Base-by-base conservation (phyloP, 2,329 filamentous ascomycete genomes). In the Colletotrichum magnum region DNA sequence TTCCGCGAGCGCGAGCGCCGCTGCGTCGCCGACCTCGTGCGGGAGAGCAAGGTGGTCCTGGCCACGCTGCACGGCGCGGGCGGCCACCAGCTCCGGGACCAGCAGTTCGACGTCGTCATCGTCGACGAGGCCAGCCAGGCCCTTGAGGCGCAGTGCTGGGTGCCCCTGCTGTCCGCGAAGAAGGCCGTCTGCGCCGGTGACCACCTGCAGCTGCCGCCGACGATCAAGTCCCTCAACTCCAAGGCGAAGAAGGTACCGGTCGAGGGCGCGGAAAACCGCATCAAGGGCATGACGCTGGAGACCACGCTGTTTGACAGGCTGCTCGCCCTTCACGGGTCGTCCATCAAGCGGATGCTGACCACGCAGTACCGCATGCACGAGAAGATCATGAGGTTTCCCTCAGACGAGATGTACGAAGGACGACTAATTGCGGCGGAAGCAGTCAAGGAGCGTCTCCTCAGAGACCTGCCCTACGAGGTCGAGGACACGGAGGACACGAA, bases 341-440 rank as follows among this genome's bases (percentile, higher is more conserved):
- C 85, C 5, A 94, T 99, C 82, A 98, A 98, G 83, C 87, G 93
- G 59, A 97, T 98, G 93, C 88, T 99, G 26, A 98, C 94, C 4
- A 97, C 93, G 5, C 96, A 99, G 82, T 99, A 99, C 79, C 94
- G 96, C 45, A 99, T 99, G 96, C 94, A 99, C 78, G 92, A 97
- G 76, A 90, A 86, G 62, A 98, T 99, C 75, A 98, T 98, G 95
- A 88, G 90, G 6, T 99, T 98, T 75, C 95, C 96, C 0, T 98
- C 95, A 0, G 88, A 93, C 71, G 91, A 95, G 77, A 86, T 98
- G 12, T 99, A 99, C 81, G 93, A 94, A 70, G 89, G 88, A 2
- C 91, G 92, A 75, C 88, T 99, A 1, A 83, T 95, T 3, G 95
- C 96, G 0, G 94, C 93, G 1, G 93, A 95, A 5, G 84, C 86